Evolutionary conservation across 2,329 filamentous ascomycete species (phyloP), one percentile per base, ranked within the genome.

Genomic region (Pseudocercospora musae): DNA sequence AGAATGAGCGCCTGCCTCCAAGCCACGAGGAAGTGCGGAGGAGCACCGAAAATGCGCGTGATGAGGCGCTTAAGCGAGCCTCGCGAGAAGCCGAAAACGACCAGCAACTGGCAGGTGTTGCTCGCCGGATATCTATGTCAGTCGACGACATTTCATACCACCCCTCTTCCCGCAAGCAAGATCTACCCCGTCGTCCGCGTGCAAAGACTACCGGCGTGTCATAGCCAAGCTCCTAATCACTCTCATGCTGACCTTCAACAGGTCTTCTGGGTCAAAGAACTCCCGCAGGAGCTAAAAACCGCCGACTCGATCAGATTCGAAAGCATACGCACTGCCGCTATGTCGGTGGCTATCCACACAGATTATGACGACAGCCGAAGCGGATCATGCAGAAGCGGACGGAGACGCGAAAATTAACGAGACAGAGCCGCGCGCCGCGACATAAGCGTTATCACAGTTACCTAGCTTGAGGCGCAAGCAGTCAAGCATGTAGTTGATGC

Each of bases 51-150:
- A 89, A 91, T 73, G 92, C 92, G 71, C 85, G 90, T 74, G 86
- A 89, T 68, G 87, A 90, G 73, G 95, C 95, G 13, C 80, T 99
- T 68, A 89, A 96, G 79, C 88, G 92, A 75, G 95, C 95, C 2
- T 87, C 87, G 46, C 85, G 89, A 64, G 93, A 97, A 69, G 95
- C 95, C 20, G 93, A 96, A 69, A 96, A 97, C 74, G 95, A 98
- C 74, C 87, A 88, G 74, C 90, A 91, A 72, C 78, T 99, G 73
- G 91, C 94, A 71, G 88, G 89, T 66, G 86, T 99, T 63, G 95
- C 92, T 25, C 85, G 95, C 78, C 87, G 94, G 76, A 89, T 99
- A 72, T 97, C 92, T 89, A 96, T 96, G 95, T 98, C 81, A 91
- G 62, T 63, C 57, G 58, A 63, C 49, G 62, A 63, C 42, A 58